These are phyloP conservation scores for Xerophyta viscosa DNA, from an alignment of 106 monocot species.

Conservation along the genomic window DNA sequence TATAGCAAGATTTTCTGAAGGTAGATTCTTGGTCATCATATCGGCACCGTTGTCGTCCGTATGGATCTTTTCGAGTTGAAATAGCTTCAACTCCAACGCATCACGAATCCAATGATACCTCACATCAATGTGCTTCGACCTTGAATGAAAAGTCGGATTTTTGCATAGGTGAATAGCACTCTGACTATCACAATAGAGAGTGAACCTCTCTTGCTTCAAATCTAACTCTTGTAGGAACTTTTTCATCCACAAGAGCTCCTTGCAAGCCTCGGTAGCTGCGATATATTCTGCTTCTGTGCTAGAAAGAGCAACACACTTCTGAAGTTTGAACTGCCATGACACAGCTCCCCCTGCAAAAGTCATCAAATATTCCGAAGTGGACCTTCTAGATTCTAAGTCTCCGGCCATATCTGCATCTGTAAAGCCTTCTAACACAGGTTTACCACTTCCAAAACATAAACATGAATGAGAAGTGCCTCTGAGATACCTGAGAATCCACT, in stretches of 20 bases:
- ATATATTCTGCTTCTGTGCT: background rate
- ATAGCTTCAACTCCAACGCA: background rate
- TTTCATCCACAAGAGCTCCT: background rate
- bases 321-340: background rate
- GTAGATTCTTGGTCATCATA: background rate
- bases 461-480: background rate
- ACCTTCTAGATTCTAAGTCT: background rate
- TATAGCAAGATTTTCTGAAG: background rate
- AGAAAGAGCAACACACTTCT: background rate
- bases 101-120: background rate
- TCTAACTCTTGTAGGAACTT: background rate
- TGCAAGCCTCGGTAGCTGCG: background rate
- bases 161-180: conserved; percentile 1
- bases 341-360: conserved; percentile 3
- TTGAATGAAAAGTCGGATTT: background rate
- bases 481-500: background rate
- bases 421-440: conserved; percentile 2
- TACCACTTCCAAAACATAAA: conserved; percentile 5
- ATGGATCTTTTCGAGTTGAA: background rate
- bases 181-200: background rate
- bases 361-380: background rate
- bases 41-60: background rate
- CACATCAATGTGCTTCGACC: background rate
- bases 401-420: conserved; percentile 2
- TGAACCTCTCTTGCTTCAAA: background rate